A percentile compares a stretch with the other conserved stretches of the same genome.
These are phyloP conservation scores for Physcomitrium patens DNA, from an alignment of 225 moss, liverwort and hornwort species.

Conservation along the genomic window DNA sequence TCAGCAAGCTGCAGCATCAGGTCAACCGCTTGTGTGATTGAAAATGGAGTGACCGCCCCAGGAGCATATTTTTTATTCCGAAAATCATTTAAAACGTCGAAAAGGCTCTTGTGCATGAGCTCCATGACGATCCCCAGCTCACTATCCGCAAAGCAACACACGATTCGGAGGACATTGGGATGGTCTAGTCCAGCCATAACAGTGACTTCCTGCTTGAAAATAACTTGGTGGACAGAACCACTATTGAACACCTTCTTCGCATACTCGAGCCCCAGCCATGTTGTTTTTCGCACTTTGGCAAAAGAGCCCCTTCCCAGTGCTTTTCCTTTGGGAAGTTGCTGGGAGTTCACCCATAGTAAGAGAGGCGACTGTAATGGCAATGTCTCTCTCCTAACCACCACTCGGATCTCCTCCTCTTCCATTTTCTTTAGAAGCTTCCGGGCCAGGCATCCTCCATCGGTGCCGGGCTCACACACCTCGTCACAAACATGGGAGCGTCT, in stretches of 20 bases:
- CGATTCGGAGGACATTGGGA: constrained; percentile 10
- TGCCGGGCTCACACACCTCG: background rate
- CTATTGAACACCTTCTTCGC: constrained; percentile 17
- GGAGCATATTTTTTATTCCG: background rate
- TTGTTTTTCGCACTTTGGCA: constrained; percentile 24
- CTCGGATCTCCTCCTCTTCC: constrained; percentile 17
- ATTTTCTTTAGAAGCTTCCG: constrained; percentile 21
- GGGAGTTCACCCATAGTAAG: constrained; percentile 17
- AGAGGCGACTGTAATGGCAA: constrained; percentile 8
- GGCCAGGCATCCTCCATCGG: constrained; percentile 16
- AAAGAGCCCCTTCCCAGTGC: background rate
- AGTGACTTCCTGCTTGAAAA: constrained; percentile 23
- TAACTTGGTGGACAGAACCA: background rate
- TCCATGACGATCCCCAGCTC: constrained; percentile 21
- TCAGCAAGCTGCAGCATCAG: constrained; percentile 47
- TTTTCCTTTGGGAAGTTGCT: background rate
- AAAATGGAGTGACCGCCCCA: background rate
- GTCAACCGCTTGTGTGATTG: constrained; percentile 12
- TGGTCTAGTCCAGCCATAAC: constrained; percentile 22
- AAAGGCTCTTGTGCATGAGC: constrained; percentile 25
- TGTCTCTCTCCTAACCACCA: background rate
- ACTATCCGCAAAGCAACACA: constrained; percentile 16
- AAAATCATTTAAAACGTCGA: background rate
- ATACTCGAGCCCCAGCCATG: constrained; percentile 15
- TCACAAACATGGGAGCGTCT: constrained; percentile 13